Evolutionary conservation across 1,139 yeast species (phyloP).

Genomic region (Scheffersomyces parashehatae): DNA sequence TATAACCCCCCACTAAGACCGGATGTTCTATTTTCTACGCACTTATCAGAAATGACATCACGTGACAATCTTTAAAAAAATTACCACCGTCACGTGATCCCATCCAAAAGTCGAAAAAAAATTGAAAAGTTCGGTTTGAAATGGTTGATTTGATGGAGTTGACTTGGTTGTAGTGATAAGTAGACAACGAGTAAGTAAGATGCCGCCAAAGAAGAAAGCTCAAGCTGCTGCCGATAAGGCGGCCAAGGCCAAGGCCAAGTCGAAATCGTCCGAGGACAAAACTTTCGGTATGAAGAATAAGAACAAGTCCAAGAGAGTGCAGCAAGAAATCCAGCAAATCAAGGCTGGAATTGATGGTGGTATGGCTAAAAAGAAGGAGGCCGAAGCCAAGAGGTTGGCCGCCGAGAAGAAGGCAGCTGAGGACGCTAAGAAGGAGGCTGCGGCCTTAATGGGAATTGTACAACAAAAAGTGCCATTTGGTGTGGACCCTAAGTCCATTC

Average conservation of each 20-base stretch:
- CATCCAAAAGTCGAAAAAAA: background rate
- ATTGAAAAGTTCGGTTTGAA: background rate
- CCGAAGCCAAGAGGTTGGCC: slow-evolving; percentile 68
- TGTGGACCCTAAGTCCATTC: slow-evolving; percentile 92
- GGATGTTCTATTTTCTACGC: no score
- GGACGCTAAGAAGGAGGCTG: slow-evolving; percentile 83
- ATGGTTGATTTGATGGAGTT: no score
- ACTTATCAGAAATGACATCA: no score
- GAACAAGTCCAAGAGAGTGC: slow-evolving; percentile 90
- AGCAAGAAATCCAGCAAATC: slow-evolving; percentile 79
- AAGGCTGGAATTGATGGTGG: slow-evolving; percentile 63
- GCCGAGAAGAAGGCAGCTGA: slow-evolving; percentile 94
- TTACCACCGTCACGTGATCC: no score
- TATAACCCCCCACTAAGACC: no score
- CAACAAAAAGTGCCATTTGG: slow-evolving; percentile 94
- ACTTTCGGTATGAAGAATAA: slow-evolving; percentile 95
- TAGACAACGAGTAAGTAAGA: slow-evolving; percentile 4
- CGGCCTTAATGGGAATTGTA: slow-evolving; percentile 70
- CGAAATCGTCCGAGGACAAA: slow-evolving; percentile 77
- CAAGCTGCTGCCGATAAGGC: slow-evolving; percentile 52
- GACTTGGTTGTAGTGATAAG: background rate
- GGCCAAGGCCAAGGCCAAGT: slow-evolving; percentile 68
- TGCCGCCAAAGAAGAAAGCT: slow-evolving; percentile 71
- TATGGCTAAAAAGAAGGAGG: slow-evolving; percentile 70
- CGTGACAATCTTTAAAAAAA: no score